Percentiles rank a stretch among this genome's conserved stretches.
Conservation (phyloP, 73 alveolate genomes). For the Blepharisma japonicum region DNA sequence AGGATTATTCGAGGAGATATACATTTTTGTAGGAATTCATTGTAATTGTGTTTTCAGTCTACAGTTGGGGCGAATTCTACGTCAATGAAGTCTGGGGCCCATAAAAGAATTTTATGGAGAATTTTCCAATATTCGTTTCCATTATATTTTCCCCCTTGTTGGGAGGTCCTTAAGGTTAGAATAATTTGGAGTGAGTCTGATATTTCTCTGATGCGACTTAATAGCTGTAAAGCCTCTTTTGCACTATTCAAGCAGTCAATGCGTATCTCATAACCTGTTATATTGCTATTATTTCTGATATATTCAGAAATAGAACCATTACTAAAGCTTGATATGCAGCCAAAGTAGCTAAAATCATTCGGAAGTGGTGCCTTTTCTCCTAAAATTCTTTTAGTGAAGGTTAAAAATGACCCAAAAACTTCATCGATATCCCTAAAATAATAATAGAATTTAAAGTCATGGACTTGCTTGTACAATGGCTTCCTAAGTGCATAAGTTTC, state of each 20-base stretch:
- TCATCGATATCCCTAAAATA: not conserved
- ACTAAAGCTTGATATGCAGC: not conserved
- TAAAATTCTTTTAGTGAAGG: not conserved
- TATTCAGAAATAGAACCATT: too few species aligned
- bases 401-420: not conserved
- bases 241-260: not conserved
- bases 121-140: slow-evolving; percentile 10
- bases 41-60: not conserved
- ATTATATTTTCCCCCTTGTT: not conserved
- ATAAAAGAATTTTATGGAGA: not conserved
- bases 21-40: not conserved
- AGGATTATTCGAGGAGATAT: not conserved
- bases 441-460: slow-evolving; percentile 3
- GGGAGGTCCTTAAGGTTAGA: not conserved
- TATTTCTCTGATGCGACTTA: not conserved
- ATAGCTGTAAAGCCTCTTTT: not conserved
- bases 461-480: not conserved
- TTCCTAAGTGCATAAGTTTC: slow-evolving; percentile 12
- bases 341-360: not conserved
- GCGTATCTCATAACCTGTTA: slow-evolving; percentile 1
- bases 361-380: not conserved
- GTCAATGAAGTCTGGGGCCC: slow-evolving; percentile 1
- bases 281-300: not conserved
- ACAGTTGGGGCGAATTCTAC: not conserved
- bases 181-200: not conserved